Conservation (phyloP, 129 eudicot genomes). For the Heracleum sosnowskyi region DNA sequence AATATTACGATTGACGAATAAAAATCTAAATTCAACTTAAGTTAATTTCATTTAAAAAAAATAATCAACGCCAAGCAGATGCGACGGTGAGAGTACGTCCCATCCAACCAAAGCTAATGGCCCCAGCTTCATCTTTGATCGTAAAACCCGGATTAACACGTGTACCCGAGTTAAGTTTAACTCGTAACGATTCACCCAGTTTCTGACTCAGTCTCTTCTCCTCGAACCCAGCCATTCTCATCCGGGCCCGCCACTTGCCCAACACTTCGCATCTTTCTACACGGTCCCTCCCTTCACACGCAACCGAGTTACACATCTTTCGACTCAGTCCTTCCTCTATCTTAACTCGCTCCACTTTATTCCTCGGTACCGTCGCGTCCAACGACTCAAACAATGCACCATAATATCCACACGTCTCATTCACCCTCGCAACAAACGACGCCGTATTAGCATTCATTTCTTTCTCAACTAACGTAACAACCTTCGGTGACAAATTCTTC, state of each 20-base stretch:
- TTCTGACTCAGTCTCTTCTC: constrained; percentile 36
- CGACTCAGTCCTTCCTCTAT: constrained; percentile 88
- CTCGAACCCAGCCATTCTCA: constrained; percentile 90
- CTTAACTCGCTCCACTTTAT: constrained; percentile 48
- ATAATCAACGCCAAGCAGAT: constrained; percentile 69
- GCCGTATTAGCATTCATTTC: constrained; percentile 77
- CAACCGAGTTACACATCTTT: constrained; percentile 70
- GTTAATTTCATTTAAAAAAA: background rate
- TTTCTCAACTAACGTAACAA: constrained; percentile 80
- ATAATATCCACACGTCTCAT: constrained; percentile 51
- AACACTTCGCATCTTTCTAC: constrained; percentile 95
- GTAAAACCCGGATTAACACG: constrained; percentile 89
- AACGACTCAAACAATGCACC: constrained; percentile 60
- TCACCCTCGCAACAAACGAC: constrained; percentile 63
- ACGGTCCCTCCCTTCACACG: constrained; percentile 94
- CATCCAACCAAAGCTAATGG: constrained; percentile 84
- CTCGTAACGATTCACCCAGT: constrained; percentile 43
- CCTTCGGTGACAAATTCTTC: constrained; percentile 50
- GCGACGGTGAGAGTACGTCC: constrained; percentile 71
- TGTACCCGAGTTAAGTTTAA: constrained; percentile 53
- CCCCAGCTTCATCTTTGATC: constrained; percentile 57
- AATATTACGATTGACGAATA: background rate
- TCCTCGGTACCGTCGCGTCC: constrained; percentile 54
- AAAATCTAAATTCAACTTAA: background rate
- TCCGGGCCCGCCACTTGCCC: constrained; percentile 99